Evolutionary conservation across 2,329 filamentous ascomycete species (phyloP).

Genomic region (Dichotomopilus funicola): DNA sequence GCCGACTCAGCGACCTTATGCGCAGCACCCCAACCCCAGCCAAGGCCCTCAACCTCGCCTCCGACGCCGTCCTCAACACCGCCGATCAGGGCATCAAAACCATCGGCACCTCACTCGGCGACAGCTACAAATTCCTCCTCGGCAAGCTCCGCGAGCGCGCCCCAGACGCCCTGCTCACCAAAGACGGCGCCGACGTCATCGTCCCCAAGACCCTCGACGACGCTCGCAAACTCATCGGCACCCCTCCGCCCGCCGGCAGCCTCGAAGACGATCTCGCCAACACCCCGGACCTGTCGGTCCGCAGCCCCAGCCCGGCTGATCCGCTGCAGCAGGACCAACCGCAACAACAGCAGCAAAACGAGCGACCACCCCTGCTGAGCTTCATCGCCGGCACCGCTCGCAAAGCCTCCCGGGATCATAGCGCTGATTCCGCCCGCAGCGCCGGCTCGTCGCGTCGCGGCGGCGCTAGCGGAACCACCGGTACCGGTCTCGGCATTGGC

Average conservation of each 20-base stretch:
- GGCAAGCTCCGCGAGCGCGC: constrained; percentile 75
- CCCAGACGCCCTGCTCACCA: constrained; percentile 32
- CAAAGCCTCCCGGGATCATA: constrained; percentile 58
- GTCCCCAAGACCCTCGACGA: constrained; percentile 90
- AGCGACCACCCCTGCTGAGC: constrained; percentile 44
- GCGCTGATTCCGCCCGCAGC: constrained; percentile 66
- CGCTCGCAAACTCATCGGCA: constrained; percentile 79
- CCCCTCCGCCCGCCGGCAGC: constrained; percentile 43
- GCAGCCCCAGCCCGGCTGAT: background rate
- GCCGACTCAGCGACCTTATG: constrained; percentile 77
- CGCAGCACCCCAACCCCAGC: constrained; percentile 59
- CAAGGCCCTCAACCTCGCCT: constrained; percentile 72
- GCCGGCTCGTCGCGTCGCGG: constrained; percentile 51
- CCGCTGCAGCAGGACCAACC: no score
- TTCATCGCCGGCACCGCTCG: constrained; percentile 58
- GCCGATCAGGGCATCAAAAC: constrained; percentile 90
- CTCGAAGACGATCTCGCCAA: background rate
- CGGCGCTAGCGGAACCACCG: constrained; percentile 20
- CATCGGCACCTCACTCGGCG: constrained; percentile 82
- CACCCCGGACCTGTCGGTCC: background rate
- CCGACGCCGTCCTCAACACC: constrained; percentile 77
- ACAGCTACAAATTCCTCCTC: constrained; percentile 89
- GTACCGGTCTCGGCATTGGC: background rate
- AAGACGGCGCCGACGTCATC: constrained; percentile 38
- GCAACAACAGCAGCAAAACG: background rate